Evolutionary conservation across 108 stramenopile species (phyloP).

Genomic region (Discostella stelligeroides): DNA sequence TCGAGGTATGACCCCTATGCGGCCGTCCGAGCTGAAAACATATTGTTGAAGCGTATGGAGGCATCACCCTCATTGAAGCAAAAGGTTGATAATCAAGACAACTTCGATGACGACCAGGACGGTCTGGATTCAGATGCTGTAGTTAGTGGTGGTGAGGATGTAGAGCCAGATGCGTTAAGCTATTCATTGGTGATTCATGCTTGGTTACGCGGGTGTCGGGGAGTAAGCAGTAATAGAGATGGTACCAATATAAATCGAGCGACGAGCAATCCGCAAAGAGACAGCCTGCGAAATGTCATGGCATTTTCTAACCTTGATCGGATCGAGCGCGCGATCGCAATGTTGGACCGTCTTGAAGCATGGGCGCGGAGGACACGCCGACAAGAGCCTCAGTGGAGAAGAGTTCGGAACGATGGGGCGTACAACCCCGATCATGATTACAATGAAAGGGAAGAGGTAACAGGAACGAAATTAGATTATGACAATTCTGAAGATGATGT

Average conservation of each 20-base stretch:
- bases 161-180: constrained; percentile 71
- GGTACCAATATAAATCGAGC: constrained; percentile 3
- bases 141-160: constrained; percentile 58
- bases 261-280: constrained; percentile 1
- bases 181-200: constrained; percentile 69
- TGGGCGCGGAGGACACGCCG: constrained; percentile 37
- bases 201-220: constrained; percentile 56
- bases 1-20: constrained; percentile 43
- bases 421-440: constrained; percentile 8
- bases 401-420: background rate
- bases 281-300: constrained; percentile 2
- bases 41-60: constrained; percentile 51
- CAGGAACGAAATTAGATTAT: constrained; percentile 15
- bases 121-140: background rate
- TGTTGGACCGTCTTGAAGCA: constrained; percentile 47
- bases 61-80: background rate
- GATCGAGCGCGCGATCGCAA: constrained; percentile 43
- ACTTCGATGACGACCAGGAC: background rate
- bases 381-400: constrained; percentile 13
- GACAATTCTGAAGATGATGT: constrained; percentile 17
- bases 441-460: constrained; percentile 8
- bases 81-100: background rate
- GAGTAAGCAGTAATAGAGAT: background rate
- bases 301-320: constrained; percentile 37
- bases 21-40: constrained; percentile 44